Percentiles rank a stretch among this genome's conserved stretches.
These are phyloP conservation scores for Persicaria tinctoria DNA, from an alignment of 148 eudicot species.

Conservation along the genomic window DNA sequence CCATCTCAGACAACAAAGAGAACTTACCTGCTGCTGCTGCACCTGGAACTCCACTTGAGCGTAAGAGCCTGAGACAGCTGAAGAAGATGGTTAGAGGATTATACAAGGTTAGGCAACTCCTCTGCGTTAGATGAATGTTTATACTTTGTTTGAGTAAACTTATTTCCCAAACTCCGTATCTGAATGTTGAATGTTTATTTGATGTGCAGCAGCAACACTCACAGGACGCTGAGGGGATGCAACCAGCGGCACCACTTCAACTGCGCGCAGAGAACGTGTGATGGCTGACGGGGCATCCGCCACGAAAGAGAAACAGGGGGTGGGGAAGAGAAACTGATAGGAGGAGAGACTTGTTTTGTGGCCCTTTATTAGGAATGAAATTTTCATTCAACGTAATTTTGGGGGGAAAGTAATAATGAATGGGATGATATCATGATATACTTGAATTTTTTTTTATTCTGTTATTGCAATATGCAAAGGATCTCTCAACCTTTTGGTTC, in stretches of 20 bases:
- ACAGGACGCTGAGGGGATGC: neutral
- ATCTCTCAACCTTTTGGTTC: no score
- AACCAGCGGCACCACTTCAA: conserved; percentile 2
- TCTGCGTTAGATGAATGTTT: neutral
- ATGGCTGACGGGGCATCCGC: neutral
- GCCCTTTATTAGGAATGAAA: no score
- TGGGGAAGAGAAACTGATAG: no score
- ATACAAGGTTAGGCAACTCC: neutral
- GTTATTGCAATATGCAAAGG: no score
- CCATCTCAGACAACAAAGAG: conserved; percentile 37
- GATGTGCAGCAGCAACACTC: neutral
- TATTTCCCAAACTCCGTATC: neutral
- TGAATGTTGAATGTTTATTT: neutral
- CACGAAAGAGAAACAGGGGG: no score
- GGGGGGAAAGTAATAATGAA: no score
- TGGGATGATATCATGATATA: no score
- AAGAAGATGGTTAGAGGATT: conserved; percentile 32
- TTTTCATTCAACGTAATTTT: no score
- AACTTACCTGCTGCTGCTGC: conserved; percentile 25
- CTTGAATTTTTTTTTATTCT: no score
- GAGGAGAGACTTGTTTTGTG: no score
- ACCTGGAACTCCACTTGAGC: conserved; percentile 11
- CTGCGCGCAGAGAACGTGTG: neutral
- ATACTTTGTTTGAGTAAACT: neutral
- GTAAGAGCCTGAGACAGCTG: conserved; percentile 44